Percentiles rank a stretch among this genome's conserved stretches.
Evolutionary conservation across 1,139 yeast species (phyloP).

Genomic region (Pichia sp.): DNA sequence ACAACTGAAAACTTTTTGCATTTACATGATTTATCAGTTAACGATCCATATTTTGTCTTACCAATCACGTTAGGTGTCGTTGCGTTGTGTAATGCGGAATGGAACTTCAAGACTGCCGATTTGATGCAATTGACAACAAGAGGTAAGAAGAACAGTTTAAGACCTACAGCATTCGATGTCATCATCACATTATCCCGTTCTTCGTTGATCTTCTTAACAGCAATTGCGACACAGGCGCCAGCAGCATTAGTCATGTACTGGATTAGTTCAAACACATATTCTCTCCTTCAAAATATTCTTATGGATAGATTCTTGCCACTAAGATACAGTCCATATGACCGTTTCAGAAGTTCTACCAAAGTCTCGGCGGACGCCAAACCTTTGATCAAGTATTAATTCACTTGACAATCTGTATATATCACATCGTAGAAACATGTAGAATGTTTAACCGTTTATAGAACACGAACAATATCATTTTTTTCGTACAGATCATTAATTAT

Average conservation of each 20-base stretch:
- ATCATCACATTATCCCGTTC: constrained; percentile 66
- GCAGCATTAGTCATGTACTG: constrained; percentile 78
- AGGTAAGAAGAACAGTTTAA: constrained; percentile 31
- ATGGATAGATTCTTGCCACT: constrained; percentile 68
- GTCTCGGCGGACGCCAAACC: constrained; percentile 21
- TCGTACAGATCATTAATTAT: no score
- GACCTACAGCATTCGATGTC: constrained; percentile 64
- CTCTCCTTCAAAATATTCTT: constrained; percentile 71
- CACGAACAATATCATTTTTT: no score
- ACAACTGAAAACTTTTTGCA: constrained; percentile 57
- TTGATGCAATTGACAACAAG: constrained; percentile 40
- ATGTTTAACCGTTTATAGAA: no score
- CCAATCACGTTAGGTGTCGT: constrained; percentile 73
- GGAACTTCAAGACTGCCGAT: constrained; percentile 62
- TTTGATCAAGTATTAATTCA: constrained; percentile 17
- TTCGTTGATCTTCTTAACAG: constrained; percentile 79
- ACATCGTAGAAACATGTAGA: neutral
- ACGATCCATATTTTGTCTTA: constrained; percentile 62
- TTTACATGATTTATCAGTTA: constrained; percentile 53
- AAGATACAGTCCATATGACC: constrained; percentile 45
- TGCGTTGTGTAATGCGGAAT: constrained; percentile 76
- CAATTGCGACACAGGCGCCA: constrained; percentile 84
- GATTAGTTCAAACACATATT: constrained; percentile 79
- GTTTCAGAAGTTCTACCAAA: constrained; percentile 20
- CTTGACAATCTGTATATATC: neutral